Conservation (phyloP, 1,284 basidiomycete species). For the Phaffia rhodozyma region DNA sequence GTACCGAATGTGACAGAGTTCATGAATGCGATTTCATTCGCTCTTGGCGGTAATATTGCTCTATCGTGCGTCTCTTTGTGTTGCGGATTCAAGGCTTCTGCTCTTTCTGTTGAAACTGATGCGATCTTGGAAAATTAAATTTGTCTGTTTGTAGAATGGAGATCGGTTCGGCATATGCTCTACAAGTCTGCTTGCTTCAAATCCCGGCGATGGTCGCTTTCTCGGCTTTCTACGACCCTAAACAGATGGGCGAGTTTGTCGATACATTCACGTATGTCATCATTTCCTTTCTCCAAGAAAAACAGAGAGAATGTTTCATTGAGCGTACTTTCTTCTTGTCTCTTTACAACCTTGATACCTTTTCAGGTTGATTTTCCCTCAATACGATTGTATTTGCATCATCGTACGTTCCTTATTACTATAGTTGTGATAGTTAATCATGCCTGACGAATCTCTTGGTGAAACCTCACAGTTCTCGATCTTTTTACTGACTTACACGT, state of each 20-base stretch:
- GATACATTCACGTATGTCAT: slow-evolving; percentile 54
- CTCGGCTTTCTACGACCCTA: slow-evolving; percentile 80
- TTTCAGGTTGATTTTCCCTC: slow-evolving; percentile 82
- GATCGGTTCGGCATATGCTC: slow-evolving; percentile 95
- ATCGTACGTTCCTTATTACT: slow-evolving; percentile 36
- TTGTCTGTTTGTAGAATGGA: slow-evolving; percentile 64
- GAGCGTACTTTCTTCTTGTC: not conserved
- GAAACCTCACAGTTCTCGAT: slow-evolving; percentile 47
- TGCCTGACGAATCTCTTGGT: not conserved
- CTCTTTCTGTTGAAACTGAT: not conserved
- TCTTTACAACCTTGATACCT: slow-evolving; percentile 10
- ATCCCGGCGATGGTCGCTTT: slow-evolving; percentile 99
- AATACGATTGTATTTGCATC: slow-evolving; percentile 95
- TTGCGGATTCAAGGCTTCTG: not conserved
- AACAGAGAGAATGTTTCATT: not conserved
- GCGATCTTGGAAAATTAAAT: not conserved
- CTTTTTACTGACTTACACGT: slow-evolving; percentile 97
- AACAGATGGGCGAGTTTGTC: slow-evolving; percentile 65
- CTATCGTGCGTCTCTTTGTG: slow-evolving; percentile 51
- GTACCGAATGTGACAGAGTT: slow-evolving; percentile 99
- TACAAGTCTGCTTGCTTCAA: slow-evolving; percentile 95
- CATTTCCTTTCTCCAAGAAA: not conserved
- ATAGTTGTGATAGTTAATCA: slow-evolving; percentile 28
- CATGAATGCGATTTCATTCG: slow-evolving; percentile 99
- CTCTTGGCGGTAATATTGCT: slow-evolving; percentile 92